A percentile compares a stretch with the other conserved stretches of the same genome.
These are phyloP conservation scores for Suillus tomentosus DNA, from an alignment of 768 basidiomycete genomes.

Conservation along the genomic window DNA sequence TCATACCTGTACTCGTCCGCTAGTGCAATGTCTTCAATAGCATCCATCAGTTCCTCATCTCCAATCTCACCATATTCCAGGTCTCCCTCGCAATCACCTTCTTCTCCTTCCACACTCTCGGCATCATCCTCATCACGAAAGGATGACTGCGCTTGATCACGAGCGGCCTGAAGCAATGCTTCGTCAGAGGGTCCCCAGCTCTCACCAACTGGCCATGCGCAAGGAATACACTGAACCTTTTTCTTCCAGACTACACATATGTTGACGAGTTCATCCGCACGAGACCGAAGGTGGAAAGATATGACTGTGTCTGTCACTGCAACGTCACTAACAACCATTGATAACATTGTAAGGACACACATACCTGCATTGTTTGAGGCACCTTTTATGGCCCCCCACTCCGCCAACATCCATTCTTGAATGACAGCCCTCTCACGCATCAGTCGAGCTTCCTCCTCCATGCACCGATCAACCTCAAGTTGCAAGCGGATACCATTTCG, in stretches of 20 bases:
- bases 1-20: conserved; percentile 12
- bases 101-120: not conserved
- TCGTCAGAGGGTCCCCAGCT: conserved; percentile 12
- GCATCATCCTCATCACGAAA: not conserved
- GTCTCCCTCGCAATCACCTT: not conserved
- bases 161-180: not conserved
- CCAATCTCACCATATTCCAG: not conserved
- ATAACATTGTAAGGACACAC: not conserved
- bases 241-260: conserved; percentile 9
- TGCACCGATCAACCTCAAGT: conserved; percentile 26
- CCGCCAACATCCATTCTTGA: conserved; percentile 30
- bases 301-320: conserved; percentile 2
- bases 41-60: conserved; percentile 13
- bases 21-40: conserved; percentile 16
- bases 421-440: conserved; percentile 20
- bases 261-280: conserved; percentile 1
- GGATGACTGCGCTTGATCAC: not conserved
- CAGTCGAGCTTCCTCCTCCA: conserved; percentile 29
- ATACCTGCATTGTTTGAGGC: conserved; percentile 13
- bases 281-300: conserved; percentile 7
- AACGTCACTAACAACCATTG: not conserved
- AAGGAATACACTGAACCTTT: conserved; percentile 7
- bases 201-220: conserved; percentile 1
- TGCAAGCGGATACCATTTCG: conserved; percentile 18
- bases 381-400: conserved; percentile 23